phyloP scores from a whole-genome alignment of 495 filamentous ascomycete species.

The Aspergillus olivimuriae region DNA sequence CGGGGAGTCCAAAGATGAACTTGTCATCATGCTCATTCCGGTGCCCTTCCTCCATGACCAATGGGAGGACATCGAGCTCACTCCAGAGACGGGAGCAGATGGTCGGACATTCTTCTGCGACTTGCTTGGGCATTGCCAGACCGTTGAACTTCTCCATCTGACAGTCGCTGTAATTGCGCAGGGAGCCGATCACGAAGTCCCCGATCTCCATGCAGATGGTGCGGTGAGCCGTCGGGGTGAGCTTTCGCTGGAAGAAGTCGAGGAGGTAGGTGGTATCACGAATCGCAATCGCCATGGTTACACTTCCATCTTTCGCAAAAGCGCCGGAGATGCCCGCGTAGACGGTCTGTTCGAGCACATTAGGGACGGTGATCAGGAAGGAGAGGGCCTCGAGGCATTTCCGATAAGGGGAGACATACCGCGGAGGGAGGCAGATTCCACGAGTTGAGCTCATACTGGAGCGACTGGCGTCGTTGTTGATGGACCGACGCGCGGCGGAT shows the following conservation, averaged over 20 bases:
- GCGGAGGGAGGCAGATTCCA: conserved; percentile 19
- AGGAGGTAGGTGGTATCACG: conserved; percentile 75
- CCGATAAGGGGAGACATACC: too few relatives aligned
- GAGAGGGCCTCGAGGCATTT: too few relatives aligned
- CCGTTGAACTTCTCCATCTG: conserved; percentile 66
- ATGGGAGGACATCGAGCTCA: conserved; percentile 69
- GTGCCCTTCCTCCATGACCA: conserved; percentile 41
- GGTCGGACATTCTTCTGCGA: conserved; percentile 44
- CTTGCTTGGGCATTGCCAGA: conserved; percentile 33
- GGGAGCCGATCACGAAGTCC: conserved; percentile 46
- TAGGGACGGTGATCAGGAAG: not conserved
- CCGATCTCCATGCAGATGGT: conserved; percentile 34
- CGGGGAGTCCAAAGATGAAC: conserved; percentile 6
- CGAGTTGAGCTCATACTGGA: conserved; percentile 3
- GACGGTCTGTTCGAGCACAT: conserved; percentile 41
- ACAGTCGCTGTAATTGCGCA: conserved; percentile 51
- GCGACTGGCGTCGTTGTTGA: conserved; percentile 25
- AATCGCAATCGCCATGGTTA: conserved; percentile 59
- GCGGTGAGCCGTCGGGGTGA: conserved; percentile 23
- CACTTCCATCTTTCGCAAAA: conserved; percentile 40
- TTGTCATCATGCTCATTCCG: conserved; percentile 16
- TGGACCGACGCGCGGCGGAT: conserved; percentile 28
- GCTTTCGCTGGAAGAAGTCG: conserved; percentile 61
- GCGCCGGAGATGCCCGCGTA: conserved; percentile 59
- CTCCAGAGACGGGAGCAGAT: conserved; percentile 73